Percentiles rank a stretch among this genome's conserved stretches.
These are phyloP conservation scores for Brassica juncea DNA, from an alignment of 345 rosid genomes.

Conservation along the genomic window DNA sequence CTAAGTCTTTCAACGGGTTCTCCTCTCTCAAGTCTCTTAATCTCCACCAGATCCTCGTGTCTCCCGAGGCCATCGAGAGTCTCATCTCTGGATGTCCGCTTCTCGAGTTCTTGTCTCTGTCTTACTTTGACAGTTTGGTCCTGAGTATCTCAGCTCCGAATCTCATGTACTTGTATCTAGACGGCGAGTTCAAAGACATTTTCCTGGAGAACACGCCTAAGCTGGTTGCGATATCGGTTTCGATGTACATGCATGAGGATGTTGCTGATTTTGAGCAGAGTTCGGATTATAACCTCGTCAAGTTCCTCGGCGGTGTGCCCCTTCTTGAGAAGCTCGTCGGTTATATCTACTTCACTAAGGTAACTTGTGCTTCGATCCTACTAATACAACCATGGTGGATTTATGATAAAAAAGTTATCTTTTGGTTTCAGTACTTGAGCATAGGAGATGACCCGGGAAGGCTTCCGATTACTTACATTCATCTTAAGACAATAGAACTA, in stretches of 20 bases:
- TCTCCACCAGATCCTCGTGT: slow-evolving; percentile 75
- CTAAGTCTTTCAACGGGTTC: slow-evolving; percentile 70
- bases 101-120: slow-evolving; percentile 73
- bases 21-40: slow-evolving; percentile 59
- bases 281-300: slow-evolving; percentile 70
- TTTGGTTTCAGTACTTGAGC: slow-evolving; percentile 68
- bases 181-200: slow-evolving; percentile 87
- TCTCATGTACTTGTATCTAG: slow-evolving; percentile 76
- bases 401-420: not conserved
- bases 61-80: slow-evolving; percentile 75
- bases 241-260: slow-evolving; percentile 89
- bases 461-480: slow-evolving; percentile 58
- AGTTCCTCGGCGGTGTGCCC: slow-evolving; percentile 82
- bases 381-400: too few relatives aligned
- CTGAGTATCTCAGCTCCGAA: slow-evolving; percentile 70
- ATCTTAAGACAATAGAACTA: slow-evolving; percentile 64
- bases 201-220: slow-evolving; percentile 74
- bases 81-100: slow-evolving; percentile 76
- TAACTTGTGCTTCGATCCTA: slow-evolving; percentile 30
- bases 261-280: slow-evolving; percentile 84
- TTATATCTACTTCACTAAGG: slow-evolving; percentile 89
- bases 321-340: slow-evolving; percentile 78
- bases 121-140: slow-evolving; percentile 78
- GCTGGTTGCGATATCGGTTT: slow-evolving; percentile 65
- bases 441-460: slow-evolving; percentile 71